These are phyloP conservation scores for Psilocybe cubensis DNA, from an alignment of 768 basidiomycete genomes.

Conservation along the genomic window DNA sequence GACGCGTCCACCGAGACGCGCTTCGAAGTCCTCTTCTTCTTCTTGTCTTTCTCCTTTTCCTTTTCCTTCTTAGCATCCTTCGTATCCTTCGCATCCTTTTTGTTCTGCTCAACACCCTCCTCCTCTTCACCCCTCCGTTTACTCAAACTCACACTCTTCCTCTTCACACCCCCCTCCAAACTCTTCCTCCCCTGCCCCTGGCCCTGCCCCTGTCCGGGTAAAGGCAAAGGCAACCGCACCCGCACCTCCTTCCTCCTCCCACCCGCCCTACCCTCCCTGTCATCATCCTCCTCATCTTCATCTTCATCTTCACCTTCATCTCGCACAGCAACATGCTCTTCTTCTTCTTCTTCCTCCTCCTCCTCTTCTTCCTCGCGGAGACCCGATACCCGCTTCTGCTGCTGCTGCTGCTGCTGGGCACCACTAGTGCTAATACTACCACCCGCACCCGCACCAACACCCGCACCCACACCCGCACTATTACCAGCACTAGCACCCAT, in stretches of 20 bases:
- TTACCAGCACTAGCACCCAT: background rate
- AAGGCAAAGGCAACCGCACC: slow-evolving; percentile 5
- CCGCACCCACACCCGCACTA: background rate
- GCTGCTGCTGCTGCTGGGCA: slow-evolving; percentile 4
- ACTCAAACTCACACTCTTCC: background rate
- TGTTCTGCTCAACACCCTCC: background rate
- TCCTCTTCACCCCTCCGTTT: background rate
- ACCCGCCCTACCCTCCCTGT: background rate
- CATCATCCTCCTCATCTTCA: background rate
- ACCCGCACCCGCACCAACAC: background rate
- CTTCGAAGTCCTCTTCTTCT: background rate
- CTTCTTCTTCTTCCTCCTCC: slow-evolving; percentile 10
- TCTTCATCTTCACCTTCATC: slow-evolving; percentile 1
- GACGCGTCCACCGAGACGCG: background rate
- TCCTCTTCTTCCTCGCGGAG: slow-evolving; percentile 2
- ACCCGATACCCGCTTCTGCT: background rate
- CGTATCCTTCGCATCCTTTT: background rate
- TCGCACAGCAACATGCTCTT: slow-evolving; percentile 1
- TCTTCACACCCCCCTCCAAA: background rate
- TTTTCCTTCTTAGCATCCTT: background rate
- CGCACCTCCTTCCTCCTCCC: slow-evolving; percentile 10
- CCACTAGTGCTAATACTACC: background rate
- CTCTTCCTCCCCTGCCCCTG: background rate
- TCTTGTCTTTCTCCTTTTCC: background rate
- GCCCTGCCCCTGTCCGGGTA: background rate